Base-by-base conservation (phyloP, 108 stramenopile genomes). In the Fistulifera solaris region DNA sequence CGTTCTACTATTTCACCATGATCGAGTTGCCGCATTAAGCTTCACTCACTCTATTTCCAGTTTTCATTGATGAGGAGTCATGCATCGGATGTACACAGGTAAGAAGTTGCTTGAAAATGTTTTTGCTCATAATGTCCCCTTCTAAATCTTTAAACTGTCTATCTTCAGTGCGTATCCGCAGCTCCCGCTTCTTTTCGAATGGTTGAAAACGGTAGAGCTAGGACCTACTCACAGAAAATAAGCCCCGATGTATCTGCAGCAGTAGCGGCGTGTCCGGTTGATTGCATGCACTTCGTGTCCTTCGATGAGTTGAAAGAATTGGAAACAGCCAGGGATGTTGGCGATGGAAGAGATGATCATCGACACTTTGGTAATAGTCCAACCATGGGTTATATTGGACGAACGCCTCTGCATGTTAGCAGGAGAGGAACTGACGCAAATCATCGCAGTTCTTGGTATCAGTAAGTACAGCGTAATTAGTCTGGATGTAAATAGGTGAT, bases 51-150 rank as follows among this genome's bases (percentile, higher is more conserved):
- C 31, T 3, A 3, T 35, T 35, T 35, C 8, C 8, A 35, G 31
- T 84, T 5, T 86, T 86, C 62, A 90, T 90, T 50, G 89, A 90
- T 52, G 89, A 90, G 62, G 85, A 90, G 31, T 80, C 80, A 22
- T 90, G 89, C 54, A 90, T 90, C 58, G 89, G 89, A n/a, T 88
- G 87, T 44, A 67, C 51, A 44, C 31, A 35, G 31, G 31, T 35
- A 35, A 6, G 31, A 35, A 35, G 3, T 3, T 8, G 31, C 31
- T 35, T 35, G 3, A 8, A 35, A 6, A n/a, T n/a, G n/a, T n/a
- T n/a, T n/a, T n/a, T n/a, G n/a, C n/a, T n/a, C n/a, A n/a, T n/a
- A n/a, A n/a, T n/a, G n/a, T n/a, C n/a, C n/a, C n/a, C n/a, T n/a
- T 8, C 31, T 35, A 35, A 6, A 35, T 35, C n/a, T 35, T 8